phyloP scores from a whole-genome alignment of 495 filamentous ascomycete genomes.

The Friedmanniomyces simplex region DNA sequence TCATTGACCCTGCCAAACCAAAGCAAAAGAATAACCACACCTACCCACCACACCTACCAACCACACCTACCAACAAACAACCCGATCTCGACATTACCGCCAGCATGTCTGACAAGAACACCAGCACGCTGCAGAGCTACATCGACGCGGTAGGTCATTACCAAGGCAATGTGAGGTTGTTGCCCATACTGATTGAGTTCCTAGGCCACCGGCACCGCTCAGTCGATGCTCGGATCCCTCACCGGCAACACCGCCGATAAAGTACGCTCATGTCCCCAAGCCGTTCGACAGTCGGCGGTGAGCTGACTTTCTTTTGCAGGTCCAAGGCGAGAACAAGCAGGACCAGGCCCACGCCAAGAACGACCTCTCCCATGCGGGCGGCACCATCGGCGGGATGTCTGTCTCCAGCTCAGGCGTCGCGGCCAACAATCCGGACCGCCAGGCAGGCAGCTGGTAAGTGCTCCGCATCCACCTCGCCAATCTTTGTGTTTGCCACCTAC shows the following conservation, averaged over 20 bases:
- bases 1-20: neutral
- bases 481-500: too few species aligned
- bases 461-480: constrained; percentile 18
- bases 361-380: constrained; percentile 59
- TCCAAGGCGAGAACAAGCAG: constrained; percentile 26
- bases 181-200: constrained; percentile 21
- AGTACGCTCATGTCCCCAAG: constrained; percentile 32
- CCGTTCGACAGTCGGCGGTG: too few species aligned
- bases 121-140: constrained; percentile 23
- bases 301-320: constrained; percentile 3
- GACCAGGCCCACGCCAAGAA: constrained; percentile 50
- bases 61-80: neutral
- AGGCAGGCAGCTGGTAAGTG: constrained; percentile 44
- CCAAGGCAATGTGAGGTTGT: neutral
- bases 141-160: constrained; percentile 13
- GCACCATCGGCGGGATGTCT: constrained; percentile 57
- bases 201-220: constrained; percentile 61
- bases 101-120: constrained; percentile 1
- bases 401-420: constrained; percentile 61
- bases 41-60: neutral
- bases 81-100: neutral
- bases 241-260: constrained; percentile 65
- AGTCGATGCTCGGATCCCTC: constrained; percentile 58
- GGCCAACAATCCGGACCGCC: constrained; percentile 61
- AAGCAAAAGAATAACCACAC: neutral